Base-by-base conservation (phyloP, 192 early-diverging fungal genomes). In the Podila clonocystis region DNA sequence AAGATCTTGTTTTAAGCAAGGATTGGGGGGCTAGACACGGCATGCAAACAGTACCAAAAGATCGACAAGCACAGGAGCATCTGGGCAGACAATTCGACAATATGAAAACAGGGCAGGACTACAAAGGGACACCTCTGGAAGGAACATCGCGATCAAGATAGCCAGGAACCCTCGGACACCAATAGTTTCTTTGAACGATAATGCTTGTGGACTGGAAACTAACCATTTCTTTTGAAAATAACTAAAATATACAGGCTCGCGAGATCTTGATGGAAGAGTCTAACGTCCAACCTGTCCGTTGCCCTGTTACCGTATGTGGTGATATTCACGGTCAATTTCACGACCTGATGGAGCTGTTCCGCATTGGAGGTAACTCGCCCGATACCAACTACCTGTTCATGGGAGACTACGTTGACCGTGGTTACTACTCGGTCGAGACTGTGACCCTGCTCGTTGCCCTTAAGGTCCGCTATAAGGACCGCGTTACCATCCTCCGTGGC, bases 271-370 rank as follows among this genome's bases (percentile, higher is more conserved):
- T 94, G 86, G 92, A 97, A 83, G 98, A 99, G 73, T 94, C 94
- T 48, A 99, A 99, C 84, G 97, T 99, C 57, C 97, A 98, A 83
- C 97, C 96, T 29, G 97, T 99, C n/a, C 88, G 92, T 64, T 92
- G 96, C 67, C 98, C 98, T n/a, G 97, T 99, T 33, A 99, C 96
- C 58, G 97, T 99, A 55, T 97, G 96, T 84, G 98, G 97, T 63
- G 98, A 99, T 84, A 97, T 99, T 55, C 98, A 99, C 76, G 98
- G 98, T n/a, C 98, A 99, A 84, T 98, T 98, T 79, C 95, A 97
- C 80, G 98, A 98, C 82, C 87, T 99, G 57, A 94, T 97, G 75
- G 97, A 98, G 85, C 93, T 99, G 29, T 97, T 99, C 85, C 92
- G 93, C 66, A 97, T 98, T 69, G 97, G 98, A 61, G 98, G 98